phyloP scores from a whole-genome alignment of 805 yeast species.

The Lachancea sp. region DNA sequence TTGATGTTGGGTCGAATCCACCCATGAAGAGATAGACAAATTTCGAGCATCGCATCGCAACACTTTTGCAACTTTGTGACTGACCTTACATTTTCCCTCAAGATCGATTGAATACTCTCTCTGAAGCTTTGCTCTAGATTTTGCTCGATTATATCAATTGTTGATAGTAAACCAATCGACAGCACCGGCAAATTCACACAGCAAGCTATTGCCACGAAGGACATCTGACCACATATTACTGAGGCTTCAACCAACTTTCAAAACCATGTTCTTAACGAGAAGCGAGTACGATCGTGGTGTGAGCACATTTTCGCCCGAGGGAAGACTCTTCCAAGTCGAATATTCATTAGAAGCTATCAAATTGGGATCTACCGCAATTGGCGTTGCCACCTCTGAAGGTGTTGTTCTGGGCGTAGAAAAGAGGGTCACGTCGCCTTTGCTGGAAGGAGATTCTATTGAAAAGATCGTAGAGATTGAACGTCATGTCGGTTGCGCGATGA shows the following conservation, averaged over 20 bases:
- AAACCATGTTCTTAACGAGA: conserved; percentile 89
- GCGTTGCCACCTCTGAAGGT: conserved; percentile 91
- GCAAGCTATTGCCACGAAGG: too few species aligned
- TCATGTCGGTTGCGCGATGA: conserved; percentile 98
- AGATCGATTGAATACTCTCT: too few species aligned
- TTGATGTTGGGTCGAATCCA: too few species aligned
- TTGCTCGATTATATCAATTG: too few species aligned
- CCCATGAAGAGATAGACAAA: too few species aligned
- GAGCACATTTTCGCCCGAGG: conserved; percentile 97
- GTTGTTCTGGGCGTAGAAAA: conserved; percentile 95
- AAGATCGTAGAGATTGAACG: conserved; percentile 90
- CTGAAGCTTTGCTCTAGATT: too few species aligned
- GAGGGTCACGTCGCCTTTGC: conserved; percentile 84
- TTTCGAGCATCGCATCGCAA: too few species aligned
- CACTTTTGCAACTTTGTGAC: too few species aligned
- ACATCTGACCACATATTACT: too few species aligned
- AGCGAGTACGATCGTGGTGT: conserved; percentile 99
- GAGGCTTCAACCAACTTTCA: not conserved
- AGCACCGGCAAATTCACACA: too few species aligned
- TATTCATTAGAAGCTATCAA: conserved; percentile 96
- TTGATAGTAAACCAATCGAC: too few species aligned
- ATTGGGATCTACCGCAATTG: conserved; percentile 87
- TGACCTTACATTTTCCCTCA: too few species aligned
- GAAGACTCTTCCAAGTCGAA: conserved; percentile 95
- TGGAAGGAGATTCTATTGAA: conserved; percentile 91